Percentiles rank a stretch among this genome's conserved stretches.
Conservation (phyloP, 345 rosid genomes). For the Lumnitzera littorea region DNA sequence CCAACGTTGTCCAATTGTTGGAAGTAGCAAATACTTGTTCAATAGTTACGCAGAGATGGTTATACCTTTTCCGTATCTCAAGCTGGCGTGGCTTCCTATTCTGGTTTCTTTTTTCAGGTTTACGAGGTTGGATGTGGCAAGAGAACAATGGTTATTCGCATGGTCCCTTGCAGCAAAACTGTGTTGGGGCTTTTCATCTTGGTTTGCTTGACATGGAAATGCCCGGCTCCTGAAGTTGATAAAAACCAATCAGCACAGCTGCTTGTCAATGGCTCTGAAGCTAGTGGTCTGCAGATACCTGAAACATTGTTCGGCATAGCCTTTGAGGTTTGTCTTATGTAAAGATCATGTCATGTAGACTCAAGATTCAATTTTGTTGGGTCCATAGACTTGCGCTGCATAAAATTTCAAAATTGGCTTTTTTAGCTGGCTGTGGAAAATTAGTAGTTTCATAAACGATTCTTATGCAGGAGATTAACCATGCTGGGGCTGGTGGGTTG, state of each 20-base stretch:
- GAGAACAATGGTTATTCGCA: conserved; percentile 34
- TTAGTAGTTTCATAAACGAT: neutral
- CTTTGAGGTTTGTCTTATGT: conserved; percentile 60
- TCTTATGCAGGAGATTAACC: conserved; percentile 84
- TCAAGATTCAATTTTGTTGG: too few relatives aligned
- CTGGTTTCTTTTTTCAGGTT: too few relatives aligned
- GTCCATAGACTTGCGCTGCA: too few relatives aligned
- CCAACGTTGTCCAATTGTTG: too few relatives aligned
- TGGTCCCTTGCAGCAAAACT: conserved; percentile 9
- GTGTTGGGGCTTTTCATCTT: conserved; percentile 35
- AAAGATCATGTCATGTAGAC: neutral
- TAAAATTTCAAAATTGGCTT: too few relatives aligned
- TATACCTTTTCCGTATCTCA: too few relatives aligned
- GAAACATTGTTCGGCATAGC: conserved; percentile 80
- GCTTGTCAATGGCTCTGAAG: conserved; percentile 50
- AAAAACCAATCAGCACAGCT: conserved; percentile 39
- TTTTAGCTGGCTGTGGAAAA: too few relatives aligned
- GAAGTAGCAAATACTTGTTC: too few relatives aligned
- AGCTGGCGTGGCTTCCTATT: too few relatives aligned
- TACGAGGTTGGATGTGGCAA: conserved; percentile 28
- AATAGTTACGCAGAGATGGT: too few relatives aligned
- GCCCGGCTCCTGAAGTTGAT: conserved; percentile 35
- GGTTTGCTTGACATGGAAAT: conserved; percentile 31
- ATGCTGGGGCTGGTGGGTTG: conserved; percentile 97
- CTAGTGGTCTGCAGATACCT: conserved; percentile 43